phyloP scores from a whole-genome alignment of 2,329 filamentous ascomycete genomes.

The Tolypocladium ophioglossoides region DNA sequence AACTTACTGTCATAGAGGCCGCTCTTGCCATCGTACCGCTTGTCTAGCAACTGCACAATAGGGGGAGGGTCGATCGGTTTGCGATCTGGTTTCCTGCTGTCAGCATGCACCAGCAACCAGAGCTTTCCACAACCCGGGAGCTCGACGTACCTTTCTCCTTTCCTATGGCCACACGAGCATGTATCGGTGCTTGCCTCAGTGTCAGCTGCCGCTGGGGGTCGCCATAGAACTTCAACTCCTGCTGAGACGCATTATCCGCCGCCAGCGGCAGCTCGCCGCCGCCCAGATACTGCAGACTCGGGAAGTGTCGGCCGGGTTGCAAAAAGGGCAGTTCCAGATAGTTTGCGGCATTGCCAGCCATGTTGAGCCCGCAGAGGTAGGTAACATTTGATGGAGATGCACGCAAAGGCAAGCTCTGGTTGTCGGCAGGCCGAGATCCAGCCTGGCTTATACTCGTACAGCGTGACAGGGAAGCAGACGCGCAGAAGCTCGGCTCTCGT shows the following conservation, averaged over 20 bases:
- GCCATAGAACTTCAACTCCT: slow-evolving; percentile 8
- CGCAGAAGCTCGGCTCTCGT: background rate
- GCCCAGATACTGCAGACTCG: slow-evolving; percentile 5
- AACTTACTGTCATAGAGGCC: slow-evolving; percentile 14
- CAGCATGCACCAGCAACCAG: background rate
- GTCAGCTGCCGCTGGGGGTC: slow-evolving; percentile 10
- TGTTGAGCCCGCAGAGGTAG: background rate
- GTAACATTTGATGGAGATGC: background rate
- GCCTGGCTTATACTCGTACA: background rate
- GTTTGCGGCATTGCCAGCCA: slow-evolving; percentile 4
- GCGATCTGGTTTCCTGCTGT: slow-evolving; percentile 42
- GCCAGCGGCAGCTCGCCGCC: slow-evolving; percentile 7
- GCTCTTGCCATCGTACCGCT: slow-evolving; percentile 8
- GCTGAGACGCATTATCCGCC: slow-evolving; percentile 3
- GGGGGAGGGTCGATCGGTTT: slow-evolving; percentile 86
- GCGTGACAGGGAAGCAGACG: background rate
- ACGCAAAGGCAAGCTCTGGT: background rate
- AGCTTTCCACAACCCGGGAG: background rate
- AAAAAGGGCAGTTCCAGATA: slow-evolving; percentile 8
- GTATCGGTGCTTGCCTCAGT: slow-evolving; percentile 15
- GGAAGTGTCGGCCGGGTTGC: slow-evolving; percentile 2
- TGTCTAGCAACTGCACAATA: slow-evolving; percentile 55
- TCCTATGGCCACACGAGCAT: slow-evolving; percentile 57
- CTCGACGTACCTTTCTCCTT: slow-evolving; percentile 60
- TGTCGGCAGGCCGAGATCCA: background rate